Conservation (phyloP, 192 early-diverging fungal genomes). For the Coemansia sp. region DNA sequence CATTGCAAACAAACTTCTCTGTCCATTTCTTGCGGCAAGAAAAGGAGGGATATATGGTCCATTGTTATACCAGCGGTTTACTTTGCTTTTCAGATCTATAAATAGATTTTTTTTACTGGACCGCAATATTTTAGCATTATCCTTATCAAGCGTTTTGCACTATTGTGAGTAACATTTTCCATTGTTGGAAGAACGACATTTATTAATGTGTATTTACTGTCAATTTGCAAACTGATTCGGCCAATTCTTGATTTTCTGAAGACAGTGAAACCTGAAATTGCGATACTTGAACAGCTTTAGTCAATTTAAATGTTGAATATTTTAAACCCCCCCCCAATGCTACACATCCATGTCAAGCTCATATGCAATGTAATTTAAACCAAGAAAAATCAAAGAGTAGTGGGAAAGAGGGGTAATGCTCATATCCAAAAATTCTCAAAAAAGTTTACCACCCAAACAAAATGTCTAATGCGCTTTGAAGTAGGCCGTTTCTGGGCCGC, state of each 20-base stretch:
- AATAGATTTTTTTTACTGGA: neutral
- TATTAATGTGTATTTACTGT: neutral
- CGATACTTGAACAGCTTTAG: neutral
- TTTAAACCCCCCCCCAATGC: too few species aligned
- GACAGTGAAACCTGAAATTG: neutral
- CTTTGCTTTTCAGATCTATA: neutral
- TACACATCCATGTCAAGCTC: neutral
- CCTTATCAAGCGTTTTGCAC: too few species aligned
- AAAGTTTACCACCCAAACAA: conserved; percentile 48
- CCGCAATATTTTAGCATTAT: neutral
- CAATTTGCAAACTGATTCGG: neutral
- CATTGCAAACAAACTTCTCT: neutral
- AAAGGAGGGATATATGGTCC: neutral
- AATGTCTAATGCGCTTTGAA: conserved; percentile 48
- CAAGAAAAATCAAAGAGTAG: neutral
- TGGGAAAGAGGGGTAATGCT: too few species aligned
- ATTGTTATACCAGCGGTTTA: neutral
- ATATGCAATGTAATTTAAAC: neutral
- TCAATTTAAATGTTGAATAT: neutral
- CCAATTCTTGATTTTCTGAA: neutral
- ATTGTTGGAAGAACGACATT: too few species aligned
- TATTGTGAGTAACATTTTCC: too few species aligned
- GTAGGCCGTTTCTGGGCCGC: conserved; percentile 44
- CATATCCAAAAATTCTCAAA: neutral
- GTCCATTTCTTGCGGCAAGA: neutral